Percentiles rank a stretch among this genome's conserved stretches.
Conservation (phyloP, 2,329 filamentous ascomycete genomes). For the Ophiostoma piceae region DNA sequence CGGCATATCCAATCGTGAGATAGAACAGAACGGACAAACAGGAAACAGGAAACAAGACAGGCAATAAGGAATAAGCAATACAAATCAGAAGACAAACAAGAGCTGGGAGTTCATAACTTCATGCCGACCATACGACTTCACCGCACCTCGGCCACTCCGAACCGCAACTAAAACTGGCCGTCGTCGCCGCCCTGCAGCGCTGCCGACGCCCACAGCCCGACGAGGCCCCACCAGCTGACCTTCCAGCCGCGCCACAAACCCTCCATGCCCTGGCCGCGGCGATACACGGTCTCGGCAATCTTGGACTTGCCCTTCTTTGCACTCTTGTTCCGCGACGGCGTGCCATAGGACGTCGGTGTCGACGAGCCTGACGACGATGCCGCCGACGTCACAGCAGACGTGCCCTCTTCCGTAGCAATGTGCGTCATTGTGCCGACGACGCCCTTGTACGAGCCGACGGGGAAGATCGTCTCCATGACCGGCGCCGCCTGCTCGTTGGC, state of each 20-base stretch:
- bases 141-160: not conserved
- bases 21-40: not conserved
- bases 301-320: conserved; percentile 29
- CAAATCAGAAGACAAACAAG: conserved; percentile 8
- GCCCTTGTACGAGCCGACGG: conserved; percentile 75
- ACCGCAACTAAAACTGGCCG: conserved; percentile 48
- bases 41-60: not conserved
- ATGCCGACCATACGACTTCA: conserved; percentile 12
- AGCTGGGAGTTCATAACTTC: conserved; percentile 24
- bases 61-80: not conserved
- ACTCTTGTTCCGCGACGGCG: conserved; percentile 32
- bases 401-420: conserved; percentile 79
- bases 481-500: conserved; percentile 28
- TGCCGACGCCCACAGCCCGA: conserved; percentile 67
- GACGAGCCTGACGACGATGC: conserved; percentile 24
- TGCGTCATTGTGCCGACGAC: conserved; percentile 86
- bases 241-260: conserved; percentile 71
- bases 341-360: conserved; percentile 32
- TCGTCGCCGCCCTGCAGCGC: conserved; percentile 58
- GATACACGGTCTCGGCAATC: conserved; percentile 42
- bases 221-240: conserved; percentile 70
- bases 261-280: conserved; percentile 61
- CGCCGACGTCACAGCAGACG: conserved; percentile 39
- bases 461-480: conserved; percentile 66
- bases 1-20: conserved; percentile 11